phyloP scores from a whole-genome alignment of 179 eudicot genomes.

The Actinidia polygama region DNA sequence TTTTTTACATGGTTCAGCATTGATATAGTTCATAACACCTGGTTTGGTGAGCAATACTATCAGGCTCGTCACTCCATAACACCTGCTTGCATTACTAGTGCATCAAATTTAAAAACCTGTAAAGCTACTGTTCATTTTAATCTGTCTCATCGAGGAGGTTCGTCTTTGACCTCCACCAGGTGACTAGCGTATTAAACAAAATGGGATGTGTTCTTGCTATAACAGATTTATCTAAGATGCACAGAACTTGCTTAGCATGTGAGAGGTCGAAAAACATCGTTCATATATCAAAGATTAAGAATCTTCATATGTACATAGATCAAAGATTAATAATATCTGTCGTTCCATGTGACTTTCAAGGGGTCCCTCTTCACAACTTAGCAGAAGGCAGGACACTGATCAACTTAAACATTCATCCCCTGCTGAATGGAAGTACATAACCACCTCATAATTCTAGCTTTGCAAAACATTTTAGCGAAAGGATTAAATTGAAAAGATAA shows the following conservation, averaged over 20 bases:
- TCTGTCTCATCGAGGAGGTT: neutral
- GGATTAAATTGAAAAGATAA: no score
- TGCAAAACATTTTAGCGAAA: neutral
- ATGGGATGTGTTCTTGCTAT: no score
- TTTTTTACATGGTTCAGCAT: no score
- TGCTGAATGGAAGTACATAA: neutral
- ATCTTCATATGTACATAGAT: no score
- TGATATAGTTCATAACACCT: no score
- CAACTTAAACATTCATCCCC: neutral
- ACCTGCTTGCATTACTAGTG: neutral
- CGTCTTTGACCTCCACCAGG: neutral
- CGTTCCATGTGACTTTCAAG: neutral
- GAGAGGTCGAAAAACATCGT: no score
- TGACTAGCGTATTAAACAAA: no score
- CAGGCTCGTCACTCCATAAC: no score
- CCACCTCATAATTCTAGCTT: neutral
- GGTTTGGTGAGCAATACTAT: no score
- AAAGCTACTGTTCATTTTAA: neutral
- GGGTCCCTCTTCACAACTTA: neutral
- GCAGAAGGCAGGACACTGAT: neutral
- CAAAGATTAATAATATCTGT: neutral
- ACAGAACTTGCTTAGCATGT: no score
- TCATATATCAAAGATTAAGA: no score
- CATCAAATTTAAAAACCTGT: neutral
- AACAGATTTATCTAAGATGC: no score